Base-by-base conservation (phyloP, 495 filamentous ascomycete genomes). In the Penicillium verhagenii region DNA sequence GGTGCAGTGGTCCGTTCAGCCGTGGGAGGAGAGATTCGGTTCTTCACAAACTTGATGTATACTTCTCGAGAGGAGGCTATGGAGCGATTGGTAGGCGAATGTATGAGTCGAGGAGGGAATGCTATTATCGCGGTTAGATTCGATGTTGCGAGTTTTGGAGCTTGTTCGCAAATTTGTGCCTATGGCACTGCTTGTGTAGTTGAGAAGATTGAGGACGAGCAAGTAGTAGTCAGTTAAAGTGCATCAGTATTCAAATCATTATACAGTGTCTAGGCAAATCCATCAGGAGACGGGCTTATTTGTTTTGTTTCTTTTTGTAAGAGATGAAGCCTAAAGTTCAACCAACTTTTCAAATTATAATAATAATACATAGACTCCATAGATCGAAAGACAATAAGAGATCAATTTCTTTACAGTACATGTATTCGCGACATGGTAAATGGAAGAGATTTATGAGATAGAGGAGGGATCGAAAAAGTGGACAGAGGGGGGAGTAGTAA, bases 181-280 rank as follows among this genome's bases (percentile, higher is more conserved):
- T 85, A 84, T 68, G 82, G 82, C 1, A 85, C 82, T 4, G 82
- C 82, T 9, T 77, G 75, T 54, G 42, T 80, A 21, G 65, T 84
- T 19, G 79, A 84, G 60, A 73, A 74, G 56, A 54, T 79, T 53
- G 72, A 69, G 28, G 59, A 64, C 6, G 20, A 47, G n/a, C 9
- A 23, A 45, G 2, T 45, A 10, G 13, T 42, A n/a, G n/a, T n/a
- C n/a, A n/a, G n/a, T n/a, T n/a, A n/a, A n/a, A n/a, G n/a, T n/a
- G n/a, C n/a, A n/a, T n/a, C n/a, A n/a, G n/a, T n/a, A n/a, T n/a
- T n/a, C n/a, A n/a, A n/a, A n/a, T n/a, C n/a, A n/a, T n/a, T n/a
- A n/a, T n/a, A n/a, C n/a, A n/a, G n/a, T n/a, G n/a, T n/a, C n/a
- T n/a, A n/a, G n/a, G n/a, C n/a, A n/a, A n/a, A n/a, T n/a, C n/a